These are phyloP conservation scores for Suaeda aralocaspica DNA, from an alignment of 148 eudicot species.

Conservation along the genomic window DNA sequence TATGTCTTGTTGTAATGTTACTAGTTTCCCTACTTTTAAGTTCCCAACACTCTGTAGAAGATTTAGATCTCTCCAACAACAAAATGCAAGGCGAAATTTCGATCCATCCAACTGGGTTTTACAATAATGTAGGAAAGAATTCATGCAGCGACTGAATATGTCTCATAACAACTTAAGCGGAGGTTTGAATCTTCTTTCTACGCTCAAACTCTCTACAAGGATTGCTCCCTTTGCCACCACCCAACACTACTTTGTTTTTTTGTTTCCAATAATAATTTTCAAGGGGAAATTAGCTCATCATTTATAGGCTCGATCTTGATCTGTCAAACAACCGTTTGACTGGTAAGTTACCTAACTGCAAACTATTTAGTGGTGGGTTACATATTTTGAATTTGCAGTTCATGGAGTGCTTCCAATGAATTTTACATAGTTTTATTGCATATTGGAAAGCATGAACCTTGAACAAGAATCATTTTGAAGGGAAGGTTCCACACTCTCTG, in stretches of 20 bases:
- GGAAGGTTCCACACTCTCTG: slow-evolving; percentile 20
- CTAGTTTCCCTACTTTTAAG: neutral
- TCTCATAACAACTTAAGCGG: slow-evolving; percentile 22
- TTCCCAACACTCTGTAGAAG: neutral
- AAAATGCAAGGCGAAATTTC: neutral
- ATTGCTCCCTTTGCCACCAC: neutral
- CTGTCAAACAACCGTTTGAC: slow-evolving; percentile 12
- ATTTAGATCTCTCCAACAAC: neutral
- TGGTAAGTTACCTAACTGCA: slow-evolving; percentile 6
- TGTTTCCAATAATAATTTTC: slow-evolving; percentile 10
- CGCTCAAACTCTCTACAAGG: slow-evolving; percentile 6
- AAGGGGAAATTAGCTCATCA: slow-evolving; percentile 6
- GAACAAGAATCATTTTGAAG: slow-evolving; percentile 17
- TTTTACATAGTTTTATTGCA: neutral
- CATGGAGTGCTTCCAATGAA: slow-evolving; percentile 6
- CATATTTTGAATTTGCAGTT: neutral
- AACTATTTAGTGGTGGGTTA: neutral
- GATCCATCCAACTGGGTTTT: no score
- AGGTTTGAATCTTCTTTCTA: slow-evolving; percentile 2
- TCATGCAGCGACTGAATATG: neutral
- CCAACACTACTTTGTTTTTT: neutral
- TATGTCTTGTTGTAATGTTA: neutral
- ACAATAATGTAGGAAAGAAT: neutral
- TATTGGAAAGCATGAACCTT: slow-evolving; percentile 10
- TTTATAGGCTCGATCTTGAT: slow-evolving; percentile 3